Base-by-base conservation (phyloP, 1,284 basidiomycete species). In the Tylopilus microsporus region DNA sequence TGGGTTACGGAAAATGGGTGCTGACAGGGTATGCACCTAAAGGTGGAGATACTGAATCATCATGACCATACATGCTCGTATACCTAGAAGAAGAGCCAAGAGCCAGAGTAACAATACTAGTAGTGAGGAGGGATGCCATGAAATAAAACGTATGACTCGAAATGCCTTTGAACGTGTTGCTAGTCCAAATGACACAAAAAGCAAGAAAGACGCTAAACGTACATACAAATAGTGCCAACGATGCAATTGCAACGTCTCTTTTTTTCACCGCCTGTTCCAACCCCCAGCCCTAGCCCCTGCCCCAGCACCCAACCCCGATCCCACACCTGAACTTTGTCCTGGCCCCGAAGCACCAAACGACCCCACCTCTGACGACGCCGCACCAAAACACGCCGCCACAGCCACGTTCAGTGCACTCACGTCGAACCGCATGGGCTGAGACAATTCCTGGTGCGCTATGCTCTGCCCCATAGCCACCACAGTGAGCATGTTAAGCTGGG, bases 61-160 rank as follows among this genome's bases (percentile, higher is more conserved):
- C 75, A 52, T 74, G 73, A 21, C 71, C 73, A 57, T 76, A 75
- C 56, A 72, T 60, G 60, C 63, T 70, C 15, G 52, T 60, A 39
- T 25, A 25, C 25, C 25, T 25, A 25, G 25, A 25, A 25, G 25
- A 2, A 25, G 25, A 25, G 25, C 25, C 25, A 25, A 25, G 25
- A 25, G 25, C 4, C 25, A 25, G 25, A 25, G 25, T 25, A 25
- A 25, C 25, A 4, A 4, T 25, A 25, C 25, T 25, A 25, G 25
- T 25, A 4, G 25, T 25, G 25, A 25, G 25, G 25, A 25, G 25
- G 25, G 25, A 25, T 25, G 25, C 30, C 30, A 32, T 6, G 30
- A 32, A 32, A 32, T 32, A 32, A 32, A 32, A 32, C 30, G 7
- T 6, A 32, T 4, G 30, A 32, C 5, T 32, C 30, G 36, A 10